Evolutionary conservation across 2,329 filamentous ascomycete species (phyloP), one percentile per base, ranked within the genome.

Genomic region (Thielaviopsis musarum): DNA sequence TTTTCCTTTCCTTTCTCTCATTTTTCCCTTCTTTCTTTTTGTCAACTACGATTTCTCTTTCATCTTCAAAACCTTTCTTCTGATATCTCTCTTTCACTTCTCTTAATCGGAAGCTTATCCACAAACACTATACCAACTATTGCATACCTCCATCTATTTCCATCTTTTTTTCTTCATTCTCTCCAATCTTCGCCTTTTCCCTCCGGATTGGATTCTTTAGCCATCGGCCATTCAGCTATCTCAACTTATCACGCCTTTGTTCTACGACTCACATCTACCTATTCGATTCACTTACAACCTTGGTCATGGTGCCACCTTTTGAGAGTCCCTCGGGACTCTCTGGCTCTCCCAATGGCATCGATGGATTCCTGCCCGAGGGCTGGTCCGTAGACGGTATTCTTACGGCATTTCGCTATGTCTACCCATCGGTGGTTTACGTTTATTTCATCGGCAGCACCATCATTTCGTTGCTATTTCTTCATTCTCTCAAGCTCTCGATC

Each of bases 371-470:
- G n/a, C 59, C 57, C n/a, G 21, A 41, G 52, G 57, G 22, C 19
- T 54, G 26, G 55, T 57, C 51, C 19, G 45, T 55, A 26, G n/a
- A 45, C 19, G 26, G 59, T 15, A 41, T 45, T 24, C 38, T 62
- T 13, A 49, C 59, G 17, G 52, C 28, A 21, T n/a, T 60, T 15
- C 79, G 80, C 69, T 85, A 85, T 67, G 69, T 74, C 9, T 83
- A 80, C 64, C 82, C 84, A 12, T 72, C 77, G 10, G 61, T 73
- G 21, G 69, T 82, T 61, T 82, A 83, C 64, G 54, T 73, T 59
- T 85, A 79, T 69, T 86, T 82, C 67, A 67, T 78, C 56, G 62
- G 74, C 58, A 71, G 81, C 9, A 75, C 74, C 24, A 68, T 74
- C 30, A 64, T 80, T 57, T 77, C 77, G 3, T 70, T 78, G 45